phyloP scores from a whole-genome alignment of 2,329 filamentous ascomycete genomes.

The Bipolaris sorokiniana region DNA sequence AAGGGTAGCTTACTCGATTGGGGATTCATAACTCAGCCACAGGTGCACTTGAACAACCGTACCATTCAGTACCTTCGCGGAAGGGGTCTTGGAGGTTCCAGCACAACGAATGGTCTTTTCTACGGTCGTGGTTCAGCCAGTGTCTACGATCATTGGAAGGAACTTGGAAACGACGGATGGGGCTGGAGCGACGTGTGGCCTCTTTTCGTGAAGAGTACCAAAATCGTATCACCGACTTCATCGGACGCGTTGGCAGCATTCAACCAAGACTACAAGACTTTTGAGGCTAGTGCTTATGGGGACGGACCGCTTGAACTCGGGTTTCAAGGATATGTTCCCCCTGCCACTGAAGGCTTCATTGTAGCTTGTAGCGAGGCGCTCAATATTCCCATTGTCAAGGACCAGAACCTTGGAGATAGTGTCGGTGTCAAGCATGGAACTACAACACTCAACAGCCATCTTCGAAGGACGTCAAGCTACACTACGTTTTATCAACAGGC shows the following conservation, averaged over 20 bases:
- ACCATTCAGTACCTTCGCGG: conserved; percentile 35
- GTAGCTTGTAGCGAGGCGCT: conserved; percentile 34
- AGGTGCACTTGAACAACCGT: conserved; percentile 29
- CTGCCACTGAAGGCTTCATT: conserved; percentile 38
- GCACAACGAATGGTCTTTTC: conserved; percentile 43
- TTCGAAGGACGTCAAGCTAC: conserved; percentile 39
- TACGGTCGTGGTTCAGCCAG: conserved; percentile 41
- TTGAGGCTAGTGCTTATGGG: conserved; percentile 34
- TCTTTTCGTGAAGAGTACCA: conserved; percentile 36
- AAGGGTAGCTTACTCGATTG: conserved; percentile 40
- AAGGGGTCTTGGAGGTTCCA: conserved; percentile 41
- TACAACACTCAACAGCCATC: conserved; percentile 26
- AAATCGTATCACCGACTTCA: conserved; percentile 35
- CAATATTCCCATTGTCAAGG: conserved; percentile 42
- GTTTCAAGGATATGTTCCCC: conserved; percentile 39
- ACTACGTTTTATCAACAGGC: conserved; percentile 41
- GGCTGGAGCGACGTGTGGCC: conserved; percentile 38
- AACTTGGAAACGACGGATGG: conserved; percentile 66
- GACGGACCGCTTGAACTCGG: conserved; percentile 37
- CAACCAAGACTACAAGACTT: conserved; percentile 39
- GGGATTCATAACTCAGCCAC: conserved; percentile 35
- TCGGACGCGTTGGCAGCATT: conserved; percentile 29
- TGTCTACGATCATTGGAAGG: conserved; percentile 60
- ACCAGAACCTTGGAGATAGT: conserved; percentile 40
- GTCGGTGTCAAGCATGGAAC: conserved; percentile 44